Conservation (phyloP, 805 yeast species). For the Wickerhamiella siamensis region DNA sequence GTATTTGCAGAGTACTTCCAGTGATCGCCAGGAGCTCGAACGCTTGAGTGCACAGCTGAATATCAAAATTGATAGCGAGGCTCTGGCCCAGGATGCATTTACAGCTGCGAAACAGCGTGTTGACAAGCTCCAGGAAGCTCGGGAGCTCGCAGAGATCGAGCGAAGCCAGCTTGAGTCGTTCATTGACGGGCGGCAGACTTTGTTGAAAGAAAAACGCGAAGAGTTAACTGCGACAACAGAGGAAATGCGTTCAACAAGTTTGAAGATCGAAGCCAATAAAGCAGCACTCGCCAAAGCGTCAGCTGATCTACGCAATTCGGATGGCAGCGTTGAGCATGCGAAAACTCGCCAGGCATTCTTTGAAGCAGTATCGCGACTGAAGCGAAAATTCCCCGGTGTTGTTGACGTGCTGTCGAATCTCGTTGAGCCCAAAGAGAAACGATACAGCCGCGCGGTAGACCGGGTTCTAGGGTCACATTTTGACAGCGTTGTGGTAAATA, state of each 20-base stretch:
- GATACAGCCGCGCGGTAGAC: conserved; percentile 14
- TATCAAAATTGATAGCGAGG: background rate
- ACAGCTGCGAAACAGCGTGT: conserved; percentile 1
- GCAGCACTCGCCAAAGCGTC: background rate
- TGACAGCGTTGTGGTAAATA: conserved; percentile 77
- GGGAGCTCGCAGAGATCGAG: background rate
- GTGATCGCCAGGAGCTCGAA: conserved; percentile 12
- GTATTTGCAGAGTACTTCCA: conserved; percentile 6
- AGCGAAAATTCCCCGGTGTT: conserved; percentile 57
- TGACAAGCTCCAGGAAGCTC: background rate
- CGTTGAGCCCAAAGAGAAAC: conserved; percentile 44
- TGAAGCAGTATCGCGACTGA: conserved; percentile 57
- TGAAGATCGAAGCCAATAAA: background rate
- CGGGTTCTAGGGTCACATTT: conserved; percentile 61
- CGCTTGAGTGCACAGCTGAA: conserved; percentile 7
- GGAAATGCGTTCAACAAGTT: conserved; percentile 7
- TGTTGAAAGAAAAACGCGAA: conserved; percentile 6
- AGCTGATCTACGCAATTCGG: conserved; percentile 27
- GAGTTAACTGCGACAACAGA: conserved; percentile 11
- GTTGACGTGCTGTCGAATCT: conserved; percentile 68
- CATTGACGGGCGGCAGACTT: conserved; percentile 8
- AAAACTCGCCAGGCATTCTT: conserved; percentile 52
- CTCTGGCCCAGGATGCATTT: conserved; percentile 3
- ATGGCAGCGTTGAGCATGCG: conserved; percentile 64
- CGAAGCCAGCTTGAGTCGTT: conserved; percentile 8